Evolutionary conservation across 495 filamentous ascomycete species (phyloP), one percentile per base, ranked within the genome.

Genomic region (Trypethelium eluteriae): DNA sequence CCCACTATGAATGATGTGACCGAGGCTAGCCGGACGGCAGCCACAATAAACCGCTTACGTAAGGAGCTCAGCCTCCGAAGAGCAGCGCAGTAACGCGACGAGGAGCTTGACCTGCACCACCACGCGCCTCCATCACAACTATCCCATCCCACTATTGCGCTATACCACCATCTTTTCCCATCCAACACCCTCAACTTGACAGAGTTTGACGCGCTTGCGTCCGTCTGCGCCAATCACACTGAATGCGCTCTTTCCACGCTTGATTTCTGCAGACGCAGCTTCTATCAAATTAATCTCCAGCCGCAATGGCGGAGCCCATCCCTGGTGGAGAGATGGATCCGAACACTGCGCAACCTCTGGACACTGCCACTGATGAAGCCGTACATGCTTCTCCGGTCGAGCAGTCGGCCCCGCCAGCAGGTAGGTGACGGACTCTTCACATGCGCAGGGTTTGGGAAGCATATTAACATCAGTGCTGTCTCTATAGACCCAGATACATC

Each of bases 401-500:
- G 7, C 53, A 59, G 53, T 5, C 18, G 7, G 7, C 53, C 14
- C 32, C 14, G 7, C 25, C 25, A 36, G 53, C 53, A 36, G 53
- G 53, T 59, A 32, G 32, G 53, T 59, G n/a, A 59, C 32, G 6
- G 53, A 14, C 53, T 2, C 10, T 9, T 35, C 5, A n/a, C 11
- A 11, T 9, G 5, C 36, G 5, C 25, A 25, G 32, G 7, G 10
- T 36, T 25, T 0, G 5, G 18, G 18, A 36, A 14, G 10, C 10
- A 7, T 36, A 34, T 32, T 59, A 36, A 59, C 53, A 59, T 5
- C 18, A 14, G 2, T 10, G 10, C 18, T 36, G 7, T 36, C 25
- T 14, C 25, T 32, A 53, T 18, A 59, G 67, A 64, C 14, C 62
- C 56, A 41, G 71, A 73, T 64, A 66, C 68, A 3, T 25, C 70